These are phyloP conservation scores for Dactylonectria macrodidyma DNA, from an alignment of 2,329 filamentous ascomycete species.

Conservation along the genomic window DNA sequence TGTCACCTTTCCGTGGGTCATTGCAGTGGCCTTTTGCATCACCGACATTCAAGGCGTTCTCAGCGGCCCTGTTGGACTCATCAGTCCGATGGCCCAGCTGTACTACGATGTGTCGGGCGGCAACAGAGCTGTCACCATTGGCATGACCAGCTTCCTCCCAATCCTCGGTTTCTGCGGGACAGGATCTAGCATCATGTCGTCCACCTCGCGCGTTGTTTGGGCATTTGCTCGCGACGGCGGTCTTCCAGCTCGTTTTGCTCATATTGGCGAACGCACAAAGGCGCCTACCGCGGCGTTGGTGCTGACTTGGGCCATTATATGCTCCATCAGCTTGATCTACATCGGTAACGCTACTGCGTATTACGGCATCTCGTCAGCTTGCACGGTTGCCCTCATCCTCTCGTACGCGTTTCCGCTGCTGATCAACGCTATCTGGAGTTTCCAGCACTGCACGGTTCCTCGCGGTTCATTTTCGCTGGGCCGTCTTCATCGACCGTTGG, in stretches of 20 bases:
- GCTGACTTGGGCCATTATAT: slow-evolving; percentile 15
- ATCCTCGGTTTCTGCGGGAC: slow-evolving; percentile 21
- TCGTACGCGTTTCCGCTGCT: slow-evolving; percentile 21
- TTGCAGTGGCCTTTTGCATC: slow-evolving; percentile 24
- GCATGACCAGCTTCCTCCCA: slow-evolving; percentile 9
- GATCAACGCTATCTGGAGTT: slow-evolving; percentile 21
- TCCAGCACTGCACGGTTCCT: slow-evolving; percentile 16
- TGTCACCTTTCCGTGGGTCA: slow-evolving; percentile 23
- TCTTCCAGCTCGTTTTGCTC: slow-evolving; percentile 10
- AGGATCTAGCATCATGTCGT: slow-evolving; percentile 19
- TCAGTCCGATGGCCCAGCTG: slow-evolving; percentile 22
- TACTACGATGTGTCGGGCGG: slow-evolving; percentile 24
- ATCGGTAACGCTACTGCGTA: slow-evolving; percentile 24
- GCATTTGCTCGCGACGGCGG: slow-evolving; percentile 24
- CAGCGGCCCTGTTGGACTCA: slow-evolving; percentile 11
- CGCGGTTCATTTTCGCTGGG: slow-evolving; percentile 11
- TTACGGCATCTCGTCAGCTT: slow-evolving; percentile 23
- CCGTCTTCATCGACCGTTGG: slow-evolving; percentile 11
- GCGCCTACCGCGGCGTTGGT: slow-evolving; percentile 9
- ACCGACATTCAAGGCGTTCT: slow-evolving; percentile 18
- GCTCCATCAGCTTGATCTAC: slow-evolving; percentile 21
- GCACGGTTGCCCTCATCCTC: slow-evolving; percentile 19
- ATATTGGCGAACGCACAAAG: slow-evolving; percentile 11
- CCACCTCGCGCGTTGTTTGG: slow-evolving; percentile 20
- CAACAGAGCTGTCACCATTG: slow-evolving; percentile 12